Percentiles rank a stretch among this genome's conserved stretches.
These are phyloP conservation scores for Sphaerulina vaccinii DNA, from an alignment of 2,329 filamentous ascomycete genomes.

Conservation along the genomic window DNA sequence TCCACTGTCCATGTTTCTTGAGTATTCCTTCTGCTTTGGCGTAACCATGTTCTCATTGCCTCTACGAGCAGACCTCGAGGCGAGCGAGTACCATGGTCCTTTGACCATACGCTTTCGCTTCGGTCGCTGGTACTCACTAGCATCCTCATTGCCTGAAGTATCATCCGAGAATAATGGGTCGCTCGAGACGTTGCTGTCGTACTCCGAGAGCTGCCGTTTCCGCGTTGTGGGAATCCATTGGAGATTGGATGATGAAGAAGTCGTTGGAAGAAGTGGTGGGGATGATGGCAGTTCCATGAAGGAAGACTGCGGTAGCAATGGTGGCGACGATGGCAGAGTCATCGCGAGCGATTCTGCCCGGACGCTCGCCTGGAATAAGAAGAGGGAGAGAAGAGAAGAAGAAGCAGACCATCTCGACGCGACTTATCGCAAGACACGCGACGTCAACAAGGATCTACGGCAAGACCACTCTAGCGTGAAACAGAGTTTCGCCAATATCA, in stretches of 20 bases:
- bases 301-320: slow-evolving; percentile 25
- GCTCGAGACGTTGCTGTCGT: slow-evolving; percentile 54
- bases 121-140: slow-evolving; percentile 59
- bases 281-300: slow-evolving; percentile 24
- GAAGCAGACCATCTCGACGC: background rate
- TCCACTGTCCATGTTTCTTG: slow-evolving; percentile 63
- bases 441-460: background rate
- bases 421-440: background rate
- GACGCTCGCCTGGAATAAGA: slow-evolving; percentile 25
- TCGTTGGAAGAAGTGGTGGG: slow-evolving; percentile 24
- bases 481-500: background rate
- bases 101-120: slow-evolving; percentile 62
- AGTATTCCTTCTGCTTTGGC: slow-evolving; percentile 52
- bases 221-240: slow-evolving; percentile 15
- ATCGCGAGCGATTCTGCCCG: slow-evolving; percentile 27
- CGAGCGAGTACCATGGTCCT: slow-evolving; percentile 64
- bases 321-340: slow-evolving; percentile 37
- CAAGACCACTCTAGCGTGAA: background rate
- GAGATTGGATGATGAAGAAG: slow-evolving; percentile 9
- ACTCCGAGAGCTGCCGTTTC: slow-evolving; percentile 36
- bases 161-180: slow-evolving; percentile 75
- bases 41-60: slow-evolving; percentile 29
- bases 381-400: background rate
- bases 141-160: slow-evolving; percentile 55
- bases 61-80: slow-evolving; percentile 14